Evolutionary conservation across 2,329 filamentous ascomycete species (phyloP).

Genomic region (Monilinia laxa): DNA sequence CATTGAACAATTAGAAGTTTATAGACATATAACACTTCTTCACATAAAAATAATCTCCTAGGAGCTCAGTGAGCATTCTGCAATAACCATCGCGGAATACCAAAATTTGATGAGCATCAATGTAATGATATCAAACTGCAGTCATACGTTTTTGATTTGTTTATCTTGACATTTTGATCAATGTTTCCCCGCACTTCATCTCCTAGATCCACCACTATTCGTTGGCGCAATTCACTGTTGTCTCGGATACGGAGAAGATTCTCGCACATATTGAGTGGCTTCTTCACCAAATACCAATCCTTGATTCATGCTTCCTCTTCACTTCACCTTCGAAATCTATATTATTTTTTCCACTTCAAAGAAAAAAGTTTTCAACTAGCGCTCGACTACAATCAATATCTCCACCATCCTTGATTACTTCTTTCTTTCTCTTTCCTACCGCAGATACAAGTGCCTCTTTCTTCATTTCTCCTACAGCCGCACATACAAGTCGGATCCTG

Average conservation of each 20-base stretch:
- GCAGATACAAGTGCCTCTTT: background rate
- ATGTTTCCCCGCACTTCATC: slow-evolving; percentile 13
- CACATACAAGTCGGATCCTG: background rate
- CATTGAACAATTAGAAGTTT: background rate
- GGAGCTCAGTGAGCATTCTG: background rate
- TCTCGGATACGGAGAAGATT: background rate
- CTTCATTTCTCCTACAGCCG: background rate
- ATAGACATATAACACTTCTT: background rate
- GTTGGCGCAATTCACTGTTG: slow-evolving; percentile 11
- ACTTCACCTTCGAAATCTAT: slow-evolving; percentile 14
- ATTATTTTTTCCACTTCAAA: slow-evolving; percentile 2
- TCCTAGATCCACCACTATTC: background rate
- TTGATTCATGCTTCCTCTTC: background rate
- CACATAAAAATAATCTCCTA: background rate
- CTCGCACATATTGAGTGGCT: background rate
- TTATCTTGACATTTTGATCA: background rate
- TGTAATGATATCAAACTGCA: background rate
- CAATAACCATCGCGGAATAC: background rate
- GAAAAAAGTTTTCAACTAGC: slow-evolving; percentile 15
- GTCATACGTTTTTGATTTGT: background rate
- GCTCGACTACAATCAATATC: background rate
- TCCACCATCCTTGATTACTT: background rate
- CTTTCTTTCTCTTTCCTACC: background rate
- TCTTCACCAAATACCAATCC: background rate
- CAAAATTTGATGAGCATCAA: background rate